These are phyloP conservation scores for Symbiodinium natans DNA, from an alignment of 73 alveolate species.

Conservation along the genomic window DNA sequence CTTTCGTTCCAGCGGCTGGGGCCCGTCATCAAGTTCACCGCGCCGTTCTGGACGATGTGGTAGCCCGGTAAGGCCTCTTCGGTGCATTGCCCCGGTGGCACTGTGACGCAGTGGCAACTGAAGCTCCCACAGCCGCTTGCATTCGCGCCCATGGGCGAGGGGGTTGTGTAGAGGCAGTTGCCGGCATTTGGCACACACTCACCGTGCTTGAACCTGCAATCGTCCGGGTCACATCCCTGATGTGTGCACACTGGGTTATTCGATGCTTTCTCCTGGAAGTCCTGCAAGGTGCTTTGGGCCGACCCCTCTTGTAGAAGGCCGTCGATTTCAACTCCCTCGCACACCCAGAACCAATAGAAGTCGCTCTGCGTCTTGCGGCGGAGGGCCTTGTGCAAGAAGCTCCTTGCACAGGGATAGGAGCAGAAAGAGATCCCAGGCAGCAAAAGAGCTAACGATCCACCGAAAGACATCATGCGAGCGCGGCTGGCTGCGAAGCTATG, in stretches of 20 bases:
- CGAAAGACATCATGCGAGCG: neutral
- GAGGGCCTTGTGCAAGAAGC: neutral
- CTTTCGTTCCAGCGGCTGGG: neutral
- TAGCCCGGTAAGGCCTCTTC: slow-evolving; percentile 35
- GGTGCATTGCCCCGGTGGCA: slow-evolving; percentile 50
- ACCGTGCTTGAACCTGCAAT: neutral
- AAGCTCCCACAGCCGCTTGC: slow-evolving; percentile 15
- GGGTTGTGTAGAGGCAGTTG: slow-evolving; percentile 24
- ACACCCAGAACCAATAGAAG: neutral
- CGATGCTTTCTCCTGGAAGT: neutral
- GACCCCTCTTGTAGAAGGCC: neutral
- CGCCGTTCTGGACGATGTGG: slow-evolving; percentile 51
- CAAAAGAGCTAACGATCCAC: neutral
- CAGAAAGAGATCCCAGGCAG: neutral
- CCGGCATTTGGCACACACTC: neutral
- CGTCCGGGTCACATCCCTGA: slow-evolving; percentile 12
- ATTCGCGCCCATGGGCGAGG: neutral
- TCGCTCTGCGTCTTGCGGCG: neutral
- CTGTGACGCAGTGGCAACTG: slow-evolving; percentile 15
- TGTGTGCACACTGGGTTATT: neutral
- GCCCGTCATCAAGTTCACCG: slow-evolving; percentile 4
- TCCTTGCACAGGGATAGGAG: neutral
- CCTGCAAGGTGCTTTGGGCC: neutral
- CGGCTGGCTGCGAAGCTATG: neutral
- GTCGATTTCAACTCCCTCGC: slow-evolving; percentile 10